These are phyloP conservation scores for Raphanus raphanistrum DNA, from an alignment of 345 rosid genomes.

Conservation along the genomic window DNA sequence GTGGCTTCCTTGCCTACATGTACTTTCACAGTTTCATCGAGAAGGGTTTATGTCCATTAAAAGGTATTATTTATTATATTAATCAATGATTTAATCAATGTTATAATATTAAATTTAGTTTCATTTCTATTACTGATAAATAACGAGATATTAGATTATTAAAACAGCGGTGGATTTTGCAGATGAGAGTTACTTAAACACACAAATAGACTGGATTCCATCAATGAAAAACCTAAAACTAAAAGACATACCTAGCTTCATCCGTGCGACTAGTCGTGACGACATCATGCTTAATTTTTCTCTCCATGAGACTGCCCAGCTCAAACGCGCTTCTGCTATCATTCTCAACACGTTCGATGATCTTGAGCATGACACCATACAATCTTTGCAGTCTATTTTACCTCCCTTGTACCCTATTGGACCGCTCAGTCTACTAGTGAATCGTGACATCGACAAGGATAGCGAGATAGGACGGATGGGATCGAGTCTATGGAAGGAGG, in stretches of 20 bases:
- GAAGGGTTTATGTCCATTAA: slow-evolving; percentile 11
- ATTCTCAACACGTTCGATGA: slow-evolving; percentile 44
- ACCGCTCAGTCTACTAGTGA: slow-evolving; percentile 10
- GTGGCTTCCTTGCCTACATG: slow-evolving; percentile 7
- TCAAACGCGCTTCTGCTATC: slow-evolving; percentile 15
- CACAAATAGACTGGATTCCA: slow-evolving; percentile 46
- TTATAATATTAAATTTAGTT: neutral
- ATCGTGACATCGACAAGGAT: neutral
- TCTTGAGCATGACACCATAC: slow-evolving; percentile 31
- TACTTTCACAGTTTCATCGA: neutral
- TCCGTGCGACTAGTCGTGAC: neutral
- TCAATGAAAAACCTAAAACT: slow-evolving; percentile 37
- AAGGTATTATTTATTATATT: neutral
- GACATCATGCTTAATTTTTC: neutral
- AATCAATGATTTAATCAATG: neutral
- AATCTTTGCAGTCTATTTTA: slow-evolving; percentile 23
- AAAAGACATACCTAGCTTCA: slow-evolving; percentile 38
- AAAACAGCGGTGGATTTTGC: neutral
- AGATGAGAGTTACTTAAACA: slow-evolving; percentile 42
- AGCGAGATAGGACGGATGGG: neutral
- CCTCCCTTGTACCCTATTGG: slow-evolving; percentile 36
- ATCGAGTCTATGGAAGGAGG: slow-evolving; percentile 37
- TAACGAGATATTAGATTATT: neutral
- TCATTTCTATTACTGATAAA: neutral
- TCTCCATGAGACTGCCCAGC: neutral